Conservation (phyloP, 257 asterid species). For the Ehretia macrophylla region DNA sequence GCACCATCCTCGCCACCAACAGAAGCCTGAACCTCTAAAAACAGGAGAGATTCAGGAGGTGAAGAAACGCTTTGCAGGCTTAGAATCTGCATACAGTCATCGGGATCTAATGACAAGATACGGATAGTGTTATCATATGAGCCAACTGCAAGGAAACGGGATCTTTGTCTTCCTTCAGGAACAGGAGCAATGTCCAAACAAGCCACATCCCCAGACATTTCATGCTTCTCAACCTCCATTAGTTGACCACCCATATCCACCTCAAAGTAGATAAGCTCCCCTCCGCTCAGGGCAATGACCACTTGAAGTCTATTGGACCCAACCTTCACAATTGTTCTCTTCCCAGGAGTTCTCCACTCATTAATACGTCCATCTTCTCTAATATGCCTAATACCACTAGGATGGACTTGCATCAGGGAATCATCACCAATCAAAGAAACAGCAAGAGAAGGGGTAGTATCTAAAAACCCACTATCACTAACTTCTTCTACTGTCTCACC, state of each 20-base stretch:
- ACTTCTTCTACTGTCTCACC: constrained; percentile 99
- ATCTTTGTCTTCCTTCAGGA: constrained; percentile 98
- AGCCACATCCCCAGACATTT: constrained; percentile 98
- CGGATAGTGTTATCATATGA: constrained; percentile 96
- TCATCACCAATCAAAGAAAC: constrained; percentile 98
- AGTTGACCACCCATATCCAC: constrained; percentile 98
- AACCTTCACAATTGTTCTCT: constrained; percentile 95
- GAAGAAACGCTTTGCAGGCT: constrained; percentile 96
- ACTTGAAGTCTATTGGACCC: constrained; percentile 98
- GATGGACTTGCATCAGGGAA: constrained; percentile 99
- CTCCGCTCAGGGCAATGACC: constrained; percentile 97
- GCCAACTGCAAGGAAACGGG: constrained; percentile 98
- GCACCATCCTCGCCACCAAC: constrained; percentile 99
- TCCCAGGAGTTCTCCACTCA: constrained; percentile 99
- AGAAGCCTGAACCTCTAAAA: constrained; percentile 98
- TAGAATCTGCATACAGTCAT: constrained; percentile 92
- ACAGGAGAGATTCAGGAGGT: constrained; percentile 94
- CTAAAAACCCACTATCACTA: constrained; percentile 97
- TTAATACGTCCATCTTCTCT: constrained; percentile 98
- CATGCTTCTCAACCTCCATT: constrained; percentile 98
- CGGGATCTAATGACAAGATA: constrained; percentile 90
- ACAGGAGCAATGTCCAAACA: constrained; percentile 99
- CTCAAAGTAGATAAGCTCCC: constrained; percentile 95
- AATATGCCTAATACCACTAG: constrained; percentile 95
- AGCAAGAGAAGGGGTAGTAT: constrained; percentile 92